These are phyloP conservation scores for Aspergillus coremiiformis DNA, from an alignment of 495 filamentous ascomycete genomes.

Conservation along the genomic window DNA sequence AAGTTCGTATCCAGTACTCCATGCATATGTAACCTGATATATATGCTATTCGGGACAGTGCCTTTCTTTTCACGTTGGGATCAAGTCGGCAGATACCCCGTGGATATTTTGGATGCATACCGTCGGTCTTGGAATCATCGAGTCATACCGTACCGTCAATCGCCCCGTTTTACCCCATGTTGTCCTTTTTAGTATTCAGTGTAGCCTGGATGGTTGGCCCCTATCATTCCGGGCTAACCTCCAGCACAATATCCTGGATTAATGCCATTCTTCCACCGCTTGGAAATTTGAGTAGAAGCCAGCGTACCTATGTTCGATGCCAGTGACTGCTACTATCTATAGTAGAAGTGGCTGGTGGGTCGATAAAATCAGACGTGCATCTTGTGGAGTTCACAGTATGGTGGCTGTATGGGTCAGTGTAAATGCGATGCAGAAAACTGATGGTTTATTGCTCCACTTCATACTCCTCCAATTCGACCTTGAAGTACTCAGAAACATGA, in stretches of 20 bases:
- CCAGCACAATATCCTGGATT: neutral
- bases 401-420: neutral
- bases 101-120: neutral
- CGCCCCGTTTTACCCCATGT: neutral
- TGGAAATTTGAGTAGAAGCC: neutral
- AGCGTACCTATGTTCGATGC: neutral
- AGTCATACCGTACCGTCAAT: neutral
- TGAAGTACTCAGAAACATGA: slow-evolving; percentile 59
- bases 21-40: neutral
- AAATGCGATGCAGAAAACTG: neutral
- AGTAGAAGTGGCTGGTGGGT: neutral
- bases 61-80: neutral
- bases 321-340: neutral
- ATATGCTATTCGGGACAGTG: neutral
- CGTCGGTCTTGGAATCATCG: neutral
- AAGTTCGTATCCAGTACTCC: neutral
- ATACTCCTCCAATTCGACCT: slow-evolving; percentile 68
- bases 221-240: neutral
- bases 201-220: neutral
- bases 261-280: neutral
- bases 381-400: neutral
- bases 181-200: neutral
- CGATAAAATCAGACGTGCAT: neutral
- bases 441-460: slow-evolving; percentile 29
- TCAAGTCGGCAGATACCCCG: neutral